Evolutionary conservation across 495 filamentous ascomycete species (phyloP).

Genomic region (Penicillium fimorum): DNA sequence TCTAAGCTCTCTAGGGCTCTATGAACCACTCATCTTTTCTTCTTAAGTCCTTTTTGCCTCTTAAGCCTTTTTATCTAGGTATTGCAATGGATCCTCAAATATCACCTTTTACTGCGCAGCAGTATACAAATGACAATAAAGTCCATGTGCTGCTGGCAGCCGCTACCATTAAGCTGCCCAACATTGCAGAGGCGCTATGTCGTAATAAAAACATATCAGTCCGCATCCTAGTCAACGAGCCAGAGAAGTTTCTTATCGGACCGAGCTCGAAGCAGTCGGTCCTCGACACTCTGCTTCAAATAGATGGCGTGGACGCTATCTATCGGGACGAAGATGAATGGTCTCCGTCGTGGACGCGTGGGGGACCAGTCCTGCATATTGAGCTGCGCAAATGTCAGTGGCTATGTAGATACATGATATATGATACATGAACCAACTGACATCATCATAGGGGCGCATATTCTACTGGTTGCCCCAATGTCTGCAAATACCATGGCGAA

Average conservation of each 20-base stretch:
- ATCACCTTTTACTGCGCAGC: neutral
- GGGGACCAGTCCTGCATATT: conserved; percentile 71
- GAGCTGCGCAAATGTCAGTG: conserved; percentile 56
- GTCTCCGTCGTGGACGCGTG: conserved; percentile 65
- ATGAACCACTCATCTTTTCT: neutral
- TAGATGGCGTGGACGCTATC: conserved; percentile 66
- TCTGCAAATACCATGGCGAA: conserved; percentile 81
- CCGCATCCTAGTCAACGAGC: conserved; percentile 71
- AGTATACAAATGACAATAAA: conserved; percentile 54
- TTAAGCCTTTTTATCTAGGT: neutral
- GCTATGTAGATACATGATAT: neutral
- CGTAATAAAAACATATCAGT: conserved; percentile 61
- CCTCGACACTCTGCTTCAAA: conserved; percentile 47
- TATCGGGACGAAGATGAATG: conserved; percentile 82
- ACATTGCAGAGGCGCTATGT: conserved; percentile 61
- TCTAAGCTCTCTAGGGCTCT: conserved; percentile 1
- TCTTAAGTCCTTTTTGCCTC: neutral
- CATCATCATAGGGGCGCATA: conserved; percentile 61
- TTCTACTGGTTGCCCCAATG: conserved; percentile 77
- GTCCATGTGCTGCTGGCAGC: conserved; percentile 77
- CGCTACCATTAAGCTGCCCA: conserved; percentile 86
- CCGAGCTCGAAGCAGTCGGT: conserved; percentile 69
- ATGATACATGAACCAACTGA: neutral
- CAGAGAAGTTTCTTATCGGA: conserved; percentile 64
- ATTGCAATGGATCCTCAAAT: neutral